These are phyloP conservation scores for Carpinus fangiana DNA, from an alignment of 306 rosid species.

Conservation along the genomic window DNA sequence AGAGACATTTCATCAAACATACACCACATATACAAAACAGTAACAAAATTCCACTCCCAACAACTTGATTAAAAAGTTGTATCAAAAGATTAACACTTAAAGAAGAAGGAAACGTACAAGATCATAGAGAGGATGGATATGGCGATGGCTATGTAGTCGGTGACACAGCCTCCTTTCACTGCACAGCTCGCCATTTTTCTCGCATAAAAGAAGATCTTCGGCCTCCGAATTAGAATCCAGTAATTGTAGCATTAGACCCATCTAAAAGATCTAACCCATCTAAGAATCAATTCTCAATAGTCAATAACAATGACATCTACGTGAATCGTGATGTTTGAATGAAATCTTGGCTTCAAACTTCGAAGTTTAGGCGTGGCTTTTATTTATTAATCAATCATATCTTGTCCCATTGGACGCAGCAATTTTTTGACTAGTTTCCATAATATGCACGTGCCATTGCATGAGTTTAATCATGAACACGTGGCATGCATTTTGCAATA, in stretches of 20 bases:
- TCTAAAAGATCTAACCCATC: background rate
- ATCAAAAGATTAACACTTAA: background rate
- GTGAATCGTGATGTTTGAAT: conserved; percentile 7
- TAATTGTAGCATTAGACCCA: background rate
- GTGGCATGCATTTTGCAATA: no score
- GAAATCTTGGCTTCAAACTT: no score
- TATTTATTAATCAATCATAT: no score
- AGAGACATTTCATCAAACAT: conserved; percentile 33
- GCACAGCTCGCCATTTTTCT: conserved; percentile 64
- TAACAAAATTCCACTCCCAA: background rate
- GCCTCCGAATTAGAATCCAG: background rate
- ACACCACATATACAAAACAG: background rate
- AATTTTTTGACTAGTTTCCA: background rate
- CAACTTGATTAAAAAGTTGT: background rate
- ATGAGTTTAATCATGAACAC: background rate
- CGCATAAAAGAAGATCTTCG: conserved; percentile 20
- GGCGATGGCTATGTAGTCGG: conserved; percentile 67
- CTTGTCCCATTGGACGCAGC: background rate
- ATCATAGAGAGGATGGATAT: conserved; percentile 52
- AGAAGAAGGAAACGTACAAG: conserved; percentile 45
- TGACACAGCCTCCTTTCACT: conserved; percentile 80
- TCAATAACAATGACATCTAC: background rate
- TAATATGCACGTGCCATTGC: background rate
- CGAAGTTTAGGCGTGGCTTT: no score
- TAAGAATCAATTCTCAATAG: no score